Conservation (phyloP, 2,329 filamentous ascomycete species). For the Chaetomiaceae sp. region DNA sequence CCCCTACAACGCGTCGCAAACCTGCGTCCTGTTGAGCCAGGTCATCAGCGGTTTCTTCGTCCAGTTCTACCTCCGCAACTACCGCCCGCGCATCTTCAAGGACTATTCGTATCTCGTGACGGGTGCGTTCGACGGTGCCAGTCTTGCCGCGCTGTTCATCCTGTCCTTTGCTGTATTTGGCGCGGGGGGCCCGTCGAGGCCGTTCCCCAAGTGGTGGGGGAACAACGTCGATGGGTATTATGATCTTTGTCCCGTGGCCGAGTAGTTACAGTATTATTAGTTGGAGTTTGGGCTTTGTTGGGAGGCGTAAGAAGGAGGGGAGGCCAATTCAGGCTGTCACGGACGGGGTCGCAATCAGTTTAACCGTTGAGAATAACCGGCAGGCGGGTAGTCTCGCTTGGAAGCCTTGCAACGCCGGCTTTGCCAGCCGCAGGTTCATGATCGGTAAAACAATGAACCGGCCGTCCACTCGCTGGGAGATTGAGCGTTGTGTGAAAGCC, state of each 20-base stretch:
- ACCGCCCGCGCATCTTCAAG: constrained; percentile 47
- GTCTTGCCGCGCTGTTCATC: constrained; percentile 46
- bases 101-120: constrained; percentile 52
- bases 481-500: no score
- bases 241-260: constrained; percentile 41
- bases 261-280: no score
- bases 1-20: constrained; percentile 52
- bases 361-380: neutral
- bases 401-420: neutral
- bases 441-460: no score
- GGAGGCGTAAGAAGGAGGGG: neutral
- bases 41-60: constrained; percentile 42
- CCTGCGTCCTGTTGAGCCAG: constrained; percentile 49
- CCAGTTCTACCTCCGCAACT: constrained; percentile 51
- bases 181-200: constrained; percentile 36
- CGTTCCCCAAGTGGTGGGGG: constrained; percentile 53
- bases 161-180: constrained; percentile 55
- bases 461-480: no score
- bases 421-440: no score
- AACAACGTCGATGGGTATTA: constrained; percentile 47
- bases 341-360: neutral
- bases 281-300: no score
- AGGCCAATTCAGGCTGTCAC: neutral
- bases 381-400: neutral
- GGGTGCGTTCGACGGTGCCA: constrained; percentile 50